Evolutionary conservation across 352 stramenopile species (phyloP), one percentile per base, ranked within the genome.

Genomic region (Saprolegnia parasitica): DNA sequence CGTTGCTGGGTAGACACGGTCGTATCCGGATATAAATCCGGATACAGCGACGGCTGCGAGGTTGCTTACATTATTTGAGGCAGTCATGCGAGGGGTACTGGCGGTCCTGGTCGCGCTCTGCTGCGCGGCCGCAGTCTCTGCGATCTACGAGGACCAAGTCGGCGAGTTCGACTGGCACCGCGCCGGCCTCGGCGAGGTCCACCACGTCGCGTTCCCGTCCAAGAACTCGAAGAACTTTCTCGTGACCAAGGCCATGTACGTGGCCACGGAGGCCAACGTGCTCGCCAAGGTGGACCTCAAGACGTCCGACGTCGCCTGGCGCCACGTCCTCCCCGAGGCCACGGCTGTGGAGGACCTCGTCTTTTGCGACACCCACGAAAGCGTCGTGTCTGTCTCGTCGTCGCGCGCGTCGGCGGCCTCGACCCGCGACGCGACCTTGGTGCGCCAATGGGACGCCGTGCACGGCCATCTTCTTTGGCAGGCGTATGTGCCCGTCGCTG

Each of bases 141-240:
- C 74, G 20, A 79, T 94, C 54, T 92, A 81, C 71, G 81, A 86
- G 45, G 86, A 94, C 71, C 86, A 94, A 66, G 82, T 80, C 5
- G 86, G 84, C 3, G 73, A 91, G 65, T 84, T 92, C 60, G 86
- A 94, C 80, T 94, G 84, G 84, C 86, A 79, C 56, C 67, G 77
- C 16, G 63, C 90, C 72, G 81, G 91, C 63, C 55, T 94, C 18
- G 86, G 86, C 29, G 76, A 78, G 15, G 81, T 79, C 5, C 72
- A 74, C 26, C 57, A 52, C 37, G 35, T 32, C 8, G 57, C 47
- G 20, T 65, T 65, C 29, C 57, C 57, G n/a, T 52, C 35, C 57
- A 65, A 65, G 57, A 65, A 65, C 57, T 47, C 24, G 26, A 65
- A 65, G 20, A 42, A 65, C 32, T 26, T 65, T 0, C 21, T 29